Evolutionary conservation across 148 eudicot species (phyloP).

Genomic region (Fagopyrum tataricum): DNA sequence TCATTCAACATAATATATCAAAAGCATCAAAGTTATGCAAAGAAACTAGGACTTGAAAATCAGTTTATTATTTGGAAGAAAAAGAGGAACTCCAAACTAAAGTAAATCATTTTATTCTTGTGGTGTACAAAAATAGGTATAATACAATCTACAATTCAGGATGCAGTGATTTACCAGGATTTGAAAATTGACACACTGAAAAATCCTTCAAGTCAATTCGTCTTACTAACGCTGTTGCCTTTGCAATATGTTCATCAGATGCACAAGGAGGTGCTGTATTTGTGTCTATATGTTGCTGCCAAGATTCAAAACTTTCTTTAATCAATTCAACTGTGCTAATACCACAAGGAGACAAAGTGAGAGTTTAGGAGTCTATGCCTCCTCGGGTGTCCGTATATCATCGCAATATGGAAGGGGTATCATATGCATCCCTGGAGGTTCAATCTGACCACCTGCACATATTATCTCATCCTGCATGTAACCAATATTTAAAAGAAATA

Average conservation of each 20-base stretch:
- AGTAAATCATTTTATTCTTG: not conserved
- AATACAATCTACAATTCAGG: not conserved
- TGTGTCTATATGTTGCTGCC: conserved; percentile 55
- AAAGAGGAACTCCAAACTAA: not conserved
- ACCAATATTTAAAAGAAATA: not conserved
- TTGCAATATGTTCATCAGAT: conserved; percentile 64
- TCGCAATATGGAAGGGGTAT: conserved; percentile 91
- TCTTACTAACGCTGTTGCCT: conserved; percentile 59
- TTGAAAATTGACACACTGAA: conserved; percentile 89
- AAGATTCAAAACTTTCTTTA: conserved; percentile 32
- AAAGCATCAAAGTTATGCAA: not conserved
- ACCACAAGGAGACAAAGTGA: not conserved
- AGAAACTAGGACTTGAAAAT: not conserved
- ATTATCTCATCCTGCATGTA: conserved; percentile 70
- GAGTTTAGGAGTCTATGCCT: conserved; percentile 34
- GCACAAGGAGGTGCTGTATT: conserved; percentile 41
- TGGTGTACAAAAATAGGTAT: not conserved
- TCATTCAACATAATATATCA: not conserved
- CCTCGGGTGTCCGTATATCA: conserved; percentile 82
- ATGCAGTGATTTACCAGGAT: conserved; percentile 57
- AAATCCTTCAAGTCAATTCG: conserved; percentile 78
- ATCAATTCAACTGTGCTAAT: not conserved
- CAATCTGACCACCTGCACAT: conserved; percentile 68
- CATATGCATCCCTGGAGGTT: conserved; percentile 99
- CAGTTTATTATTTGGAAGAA: not conserved